Evolutionary conservation across 768 basidiomycete genomes (phyloP).

Genomic region (Termitomyces sp.): DNA sequence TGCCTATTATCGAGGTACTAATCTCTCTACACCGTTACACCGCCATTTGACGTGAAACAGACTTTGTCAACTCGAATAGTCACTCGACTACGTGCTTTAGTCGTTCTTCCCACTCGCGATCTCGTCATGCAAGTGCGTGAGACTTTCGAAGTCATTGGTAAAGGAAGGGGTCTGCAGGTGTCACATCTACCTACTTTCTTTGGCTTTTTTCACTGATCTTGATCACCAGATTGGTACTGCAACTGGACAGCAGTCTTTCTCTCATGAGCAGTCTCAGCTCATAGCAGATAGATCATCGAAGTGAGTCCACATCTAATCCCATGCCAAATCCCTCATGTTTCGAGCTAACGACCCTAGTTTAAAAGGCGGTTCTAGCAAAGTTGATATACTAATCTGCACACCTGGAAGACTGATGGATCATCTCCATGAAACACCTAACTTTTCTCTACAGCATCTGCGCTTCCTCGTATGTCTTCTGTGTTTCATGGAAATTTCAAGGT

Average conservation of each 20-base stretch:
- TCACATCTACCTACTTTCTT: background rate
- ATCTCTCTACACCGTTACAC: background rate
- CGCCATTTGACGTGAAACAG: slow-evolving; percentile 29
- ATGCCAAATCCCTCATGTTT: background rate
- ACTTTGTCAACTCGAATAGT: slow-evolving; percentile 67
- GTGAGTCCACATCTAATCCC: slow-evolving; percentile 30
- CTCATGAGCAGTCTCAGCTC: slow-evolving; percentile 82
- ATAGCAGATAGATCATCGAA: slow-evolving; percentile 49
- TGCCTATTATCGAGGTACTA: slow-evolving; percentile 87
- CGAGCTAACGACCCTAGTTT: slow-evolving; percentile 38
- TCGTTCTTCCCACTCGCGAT: slow-evolving; percentile 92
- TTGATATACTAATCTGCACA: slow-evolving; percentile 93
- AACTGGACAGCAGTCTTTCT: slow-evolving; percentile 92
- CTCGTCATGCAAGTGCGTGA: slow-evolving; percentile 89
- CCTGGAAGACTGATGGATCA: slow-evolving; percentile 96
- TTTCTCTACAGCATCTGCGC: slow-evolving; percentile 91
- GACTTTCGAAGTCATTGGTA: slow-evolving; percentile 79
- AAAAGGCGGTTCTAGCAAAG: slow-evolving; percentile 81
- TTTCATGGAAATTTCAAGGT: background rate
- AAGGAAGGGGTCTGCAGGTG: slow-evolving; percentile 86
- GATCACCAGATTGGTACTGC: slow-evolving; percentile 61
- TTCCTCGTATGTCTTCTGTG: slow-evolving; percentile 61
- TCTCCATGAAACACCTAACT: slow-evolving; percentile 79
- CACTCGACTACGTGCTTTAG: slow-evolving; percentile 79
- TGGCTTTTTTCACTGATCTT: background rate